Evolutionary conservation across 352 stramenopile genomes (phyloP), one percentile per base, ranked within the genome.

Genomic region (Globisporangium orthogonon): DNA sequence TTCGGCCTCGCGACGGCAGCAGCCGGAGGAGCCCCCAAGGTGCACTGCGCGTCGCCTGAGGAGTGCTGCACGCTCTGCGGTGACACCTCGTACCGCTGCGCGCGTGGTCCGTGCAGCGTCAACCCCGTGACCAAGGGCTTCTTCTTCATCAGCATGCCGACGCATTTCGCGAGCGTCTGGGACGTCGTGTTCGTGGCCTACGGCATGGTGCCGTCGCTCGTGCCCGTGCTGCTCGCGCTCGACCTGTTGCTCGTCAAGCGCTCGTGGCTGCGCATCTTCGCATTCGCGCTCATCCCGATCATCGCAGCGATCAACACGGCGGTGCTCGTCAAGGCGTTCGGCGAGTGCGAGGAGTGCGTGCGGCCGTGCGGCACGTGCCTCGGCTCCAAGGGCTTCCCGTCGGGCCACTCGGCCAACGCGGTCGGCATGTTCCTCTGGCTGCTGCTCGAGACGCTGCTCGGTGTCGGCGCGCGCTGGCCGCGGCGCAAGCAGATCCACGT

Each of bases 181-280:
- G 75, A 86, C 52, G 67, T 79, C 54, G 60, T 74, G 7, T 77
- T 79, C 51, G 65, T 61, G 31, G 73, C 75, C 40, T 86, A 86
- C 55, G 65, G 76, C 33, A 80, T 78, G 60, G 76, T 86, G 46
- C 76, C 76, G 52, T 86, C 80, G 54, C 56, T 83, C 45, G 68
- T 78, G 50, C 71, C 62, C 10, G 61, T 82, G 35, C 52, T 58
- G 13, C 40, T 82, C 37, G 62, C 63, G 50, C 66, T 86, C 28
- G 66, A 76, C 6, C 58, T 85, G 14, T 62, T 83, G 44, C 45
- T 83, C 23, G 52, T 71, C 52, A 59, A 55, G 30, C 71, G 71
- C 40, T 82, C 63, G 52, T 86, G 73, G 75, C 67, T 63, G 58
- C 62, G 63, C 37, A 49, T 86, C 7, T 71, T 83, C 61, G 65